Conservation (phyloP, 2,329 filamentous ascomycete genomes). For the Trichoderma endophyticum region DNA sequence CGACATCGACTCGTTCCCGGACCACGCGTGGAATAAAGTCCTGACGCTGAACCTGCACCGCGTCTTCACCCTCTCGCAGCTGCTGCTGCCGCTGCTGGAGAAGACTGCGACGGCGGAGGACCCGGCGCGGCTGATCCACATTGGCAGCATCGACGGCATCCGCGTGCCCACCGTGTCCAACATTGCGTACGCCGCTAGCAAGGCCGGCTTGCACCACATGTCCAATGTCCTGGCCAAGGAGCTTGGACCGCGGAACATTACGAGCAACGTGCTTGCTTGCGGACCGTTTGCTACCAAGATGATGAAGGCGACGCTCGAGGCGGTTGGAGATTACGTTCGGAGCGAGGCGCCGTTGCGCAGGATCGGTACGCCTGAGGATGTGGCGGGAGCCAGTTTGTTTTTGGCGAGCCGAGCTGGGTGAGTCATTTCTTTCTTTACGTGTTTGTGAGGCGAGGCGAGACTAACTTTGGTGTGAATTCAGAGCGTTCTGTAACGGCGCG, state of each 20-base stretch:
- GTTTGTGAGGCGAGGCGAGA: not conserved
- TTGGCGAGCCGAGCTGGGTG: constrained; percentile 63
- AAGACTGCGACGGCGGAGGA: constrained; percentile 40
- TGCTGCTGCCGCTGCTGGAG: constrained; percentile 57
- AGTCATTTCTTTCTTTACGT: constrained; percentile 20
- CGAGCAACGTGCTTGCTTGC: constrained; percentile 67
- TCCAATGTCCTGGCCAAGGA: constrained; percentile 57
- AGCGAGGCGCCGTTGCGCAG: constrained; percentile 61
- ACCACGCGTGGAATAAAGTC: constrained; percentile 55
- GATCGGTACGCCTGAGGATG: constrained; percentile 65
- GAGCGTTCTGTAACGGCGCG: constrained; percentile 61
- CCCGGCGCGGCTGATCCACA: constrained; percentile 61
- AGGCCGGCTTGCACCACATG: constrained; percentile 64
- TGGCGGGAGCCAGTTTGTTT: constrained; percentile 69
- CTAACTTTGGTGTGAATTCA: constrained; percentile 18
- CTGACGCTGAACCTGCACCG: constrained; percentile 65
- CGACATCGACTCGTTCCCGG: constrained; percentile 56
- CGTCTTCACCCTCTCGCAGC: constrained; percentile 64
- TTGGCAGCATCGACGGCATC: constrained; percentile 62
- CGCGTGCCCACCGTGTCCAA: constrained; percentile 58
- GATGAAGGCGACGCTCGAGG: constrained; percentile 60
- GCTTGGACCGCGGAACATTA: constrained; percentile 58
- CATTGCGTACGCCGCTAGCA: constrained; percentile 58
- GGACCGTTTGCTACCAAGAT: constrained; percentile 69
- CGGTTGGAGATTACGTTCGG: constrained; percentile 52